Evolutionary conservation across 2,329 filamentous ascomycete genomes (phyloP).

Genomic region (Coniochaeta hoffmannii): DNA sequence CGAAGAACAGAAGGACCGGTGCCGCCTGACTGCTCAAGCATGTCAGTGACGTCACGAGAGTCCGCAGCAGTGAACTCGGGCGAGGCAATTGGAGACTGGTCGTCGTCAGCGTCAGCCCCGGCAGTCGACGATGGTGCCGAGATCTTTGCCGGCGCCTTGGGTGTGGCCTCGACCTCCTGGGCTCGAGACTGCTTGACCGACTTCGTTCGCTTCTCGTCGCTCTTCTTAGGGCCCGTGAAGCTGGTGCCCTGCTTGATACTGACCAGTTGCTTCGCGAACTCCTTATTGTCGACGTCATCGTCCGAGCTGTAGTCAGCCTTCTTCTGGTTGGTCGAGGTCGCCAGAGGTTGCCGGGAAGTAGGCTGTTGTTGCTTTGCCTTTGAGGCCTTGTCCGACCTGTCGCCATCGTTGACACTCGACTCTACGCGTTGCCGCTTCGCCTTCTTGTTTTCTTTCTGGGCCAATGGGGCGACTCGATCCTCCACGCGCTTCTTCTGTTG

Average conservation of each 20-base stretch:
- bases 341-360: conserved; percentile 15
- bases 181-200: conserved; percentile 63
- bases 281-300: conserved; percentile 59
- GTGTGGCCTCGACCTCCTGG: conserved; percentile 38
- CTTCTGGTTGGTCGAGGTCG: conserved; percentile 22
- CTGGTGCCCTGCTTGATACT: conserved; percentile 64
- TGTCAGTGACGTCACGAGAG: conserved; percentile 73
- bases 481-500: conserved; percentile 19
- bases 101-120: conserved; percentile 73
- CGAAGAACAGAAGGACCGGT: conserved; percentile 68
- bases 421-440: conserved; percentile 28
- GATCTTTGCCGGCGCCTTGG: conserved; percentile 33
- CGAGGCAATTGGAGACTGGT: conserved; percentile 63
- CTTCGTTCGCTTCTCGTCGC: conserved; percentile 58
- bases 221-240: conserved; percentile 40
- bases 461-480: conserved; percentile 25
- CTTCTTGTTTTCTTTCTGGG: conserved; percentile 27
- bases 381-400: conserved; percentile 16
- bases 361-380: conserved; percentile 26
- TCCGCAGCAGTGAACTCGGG: conserved; percentile 51
- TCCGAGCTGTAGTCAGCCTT: conserved; percentile 37
- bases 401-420: conserved; percentile 25
- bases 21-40: conserved; percentile 66
- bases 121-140: conserved; percentile 62
- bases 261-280: conserved; percentile 69